Base-by-base conservation (phyloP, 805 yeast species). In the Pichia heedii region DNA sequence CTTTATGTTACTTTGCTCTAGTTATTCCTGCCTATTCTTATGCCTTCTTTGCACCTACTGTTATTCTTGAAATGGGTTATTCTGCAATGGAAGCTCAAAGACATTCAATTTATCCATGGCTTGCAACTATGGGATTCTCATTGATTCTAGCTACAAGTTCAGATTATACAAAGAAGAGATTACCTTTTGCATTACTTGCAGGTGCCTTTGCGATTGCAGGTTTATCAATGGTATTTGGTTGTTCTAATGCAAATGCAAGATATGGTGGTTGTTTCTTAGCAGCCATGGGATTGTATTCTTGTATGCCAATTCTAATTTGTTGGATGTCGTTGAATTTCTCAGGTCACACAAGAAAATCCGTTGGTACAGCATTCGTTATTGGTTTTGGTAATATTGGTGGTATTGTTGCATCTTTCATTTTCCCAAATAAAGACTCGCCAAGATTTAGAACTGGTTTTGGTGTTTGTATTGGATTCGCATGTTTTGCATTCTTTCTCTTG, bases 61-160 rank as follows among this genome's bases (percentile, higher is more conserved):
- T 81, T 55, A 78, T 81, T 56, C 67, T 65, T 40, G 61, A 72
- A 34, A 68, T 81, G 65, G 81, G 83, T 20, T 71, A 80, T 67
- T 71, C 86, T 2, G 79, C 84, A 6, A 81, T 78, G 53, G 68
- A 74, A 44, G 90, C 94, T 12, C 86, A 86, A 61, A 74, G 81
- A 45, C 81, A 80, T 64, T 82, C 95, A 0, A 84, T 87, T 40
- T 87, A 86, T 52, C 94, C 95, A 16, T 86, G 94, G 89, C 68
- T 84, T 39, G 66, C 71, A 24, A 84, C 94, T 0, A 83, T 86
- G 56, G 87, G 81, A 10, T 65, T 72, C 24, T 74, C 81, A 33
- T 77, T 80, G 62, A 54, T 74, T 5, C 50, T 74, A 13, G 90
- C 95, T 0, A 62, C 68, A 45, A 47, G 68, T 43, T 81, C 93